Percentiles rank a stretch among this genome's conserved stretches.
Conservation (phyloP, 1,139 yeast species). For the Sugiyamaella novakii region DNA sequence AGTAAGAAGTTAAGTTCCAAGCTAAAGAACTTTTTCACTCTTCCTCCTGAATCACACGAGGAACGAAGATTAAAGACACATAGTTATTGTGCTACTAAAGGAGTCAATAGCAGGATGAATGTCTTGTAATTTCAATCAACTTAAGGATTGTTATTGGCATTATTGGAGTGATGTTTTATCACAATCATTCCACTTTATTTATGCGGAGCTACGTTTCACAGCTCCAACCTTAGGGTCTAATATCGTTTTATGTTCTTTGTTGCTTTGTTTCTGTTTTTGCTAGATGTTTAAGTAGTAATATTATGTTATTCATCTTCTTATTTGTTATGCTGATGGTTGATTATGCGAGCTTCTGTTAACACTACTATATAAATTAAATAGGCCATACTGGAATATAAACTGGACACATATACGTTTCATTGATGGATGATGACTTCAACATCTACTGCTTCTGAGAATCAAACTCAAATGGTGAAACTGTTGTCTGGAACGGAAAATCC, state of each 20-base stretch:
- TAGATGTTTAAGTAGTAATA: not conserved
- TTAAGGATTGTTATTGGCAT: too few species aligned
- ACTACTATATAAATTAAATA: not conserved
- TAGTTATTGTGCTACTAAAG: not conserved
- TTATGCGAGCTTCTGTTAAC: not conserved
- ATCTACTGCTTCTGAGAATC: not conserved
- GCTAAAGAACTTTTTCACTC: constrained; percentile 10
- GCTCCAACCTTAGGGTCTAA: too few species aligned
- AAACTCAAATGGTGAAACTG: not conserved
- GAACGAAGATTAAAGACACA: constrained; percentile 2
- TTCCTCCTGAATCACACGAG: constrained; percentile 13
- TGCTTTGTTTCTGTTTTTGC: not conserved
- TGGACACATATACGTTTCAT: not conserved
- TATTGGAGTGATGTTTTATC: not conserved
- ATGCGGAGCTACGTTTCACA: too few species aligned
- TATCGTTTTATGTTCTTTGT: not conserved
- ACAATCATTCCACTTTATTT: not conserved
- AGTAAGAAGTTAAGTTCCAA: not conserved
- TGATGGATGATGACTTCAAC: not conserved
- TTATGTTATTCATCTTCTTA: not conserved
- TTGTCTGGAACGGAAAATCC: not conserved
- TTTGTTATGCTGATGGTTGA: not conserved
- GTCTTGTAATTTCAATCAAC: constrained; percentile 1
- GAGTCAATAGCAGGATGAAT: constrained; percentile 5
- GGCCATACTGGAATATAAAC: not conserved